Base-by-base conservation (phyloP, 2,329 filamentous ascomycete species). In the Neopestalotiopsis clavispora region DNA sequence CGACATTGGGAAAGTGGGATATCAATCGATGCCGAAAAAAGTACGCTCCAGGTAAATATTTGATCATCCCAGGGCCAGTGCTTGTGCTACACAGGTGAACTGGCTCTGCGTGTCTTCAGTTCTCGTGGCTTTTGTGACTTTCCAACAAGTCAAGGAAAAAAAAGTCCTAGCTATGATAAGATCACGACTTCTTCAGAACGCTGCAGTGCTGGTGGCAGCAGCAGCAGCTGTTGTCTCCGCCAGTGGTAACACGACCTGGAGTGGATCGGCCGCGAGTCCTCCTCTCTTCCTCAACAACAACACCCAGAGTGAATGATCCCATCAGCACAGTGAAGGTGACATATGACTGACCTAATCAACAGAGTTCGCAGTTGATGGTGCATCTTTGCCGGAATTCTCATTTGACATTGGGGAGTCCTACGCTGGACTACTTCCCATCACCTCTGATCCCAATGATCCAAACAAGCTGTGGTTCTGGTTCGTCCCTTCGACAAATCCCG, bases 331-430 rank as follows among this genome's bases (percentile, higher is more conserved):
- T 13, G 28, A 28, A 32, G 28, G 32, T 23, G 20, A 20, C 10
- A 6, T 28, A 32, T 58, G n/a, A 28, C 14, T 32, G 56, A 58
- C 28, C 9, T 5, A 3, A 49, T 17, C 4, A 59, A 38, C 49
- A 77, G 87, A 83, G 69, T 90, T 87, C 70, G 83, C 81, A 60
- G 85, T 90, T 56, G 85, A 91, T 75, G 86, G 89, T 30, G 82
- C 80, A 4, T 81, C 79, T 0, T 83, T 91, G 66, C 90, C 90
- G 3, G 86, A 90, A 13, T 87, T 91, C 2, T 75, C 84, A 45
- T 91, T 89, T 71, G 88, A 91, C 69, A 80, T 90, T 67, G 81
- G 82, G 60, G 85, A 87, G 74, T 85, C 83, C 14, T 63, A 63
- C 60, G 60, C 60, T 34, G 60, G 60, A 23, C 20, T 38, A 4